Evolutionary conservation across 305 asterid genomes (phyloP), one percentile per base, ranked within the genome.

Genomic region (Lippia alba): DNA sequence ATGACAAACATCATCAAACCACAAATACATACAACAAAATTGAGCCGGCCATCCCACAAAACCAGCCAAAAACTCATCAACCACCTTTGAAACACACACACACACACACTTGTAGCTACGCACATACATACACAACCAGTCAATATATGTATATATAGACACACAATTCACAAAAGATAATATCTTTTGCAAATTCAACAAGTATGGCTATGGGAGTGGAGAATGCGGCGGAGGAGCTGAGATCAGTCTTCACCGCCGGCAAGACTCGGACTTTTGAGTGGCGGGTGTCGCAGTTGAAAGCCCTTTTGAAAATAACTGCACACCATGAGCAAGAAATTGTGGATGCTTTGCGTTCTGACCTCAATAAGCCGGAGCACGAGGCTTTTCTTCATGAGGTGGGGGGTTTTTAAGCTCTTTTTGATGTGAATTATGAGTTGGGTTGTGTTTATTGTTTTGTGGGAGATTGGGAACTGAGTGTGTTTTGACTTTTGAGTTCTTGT

Each of bases 201-300:
- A 24, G 40, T 56, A 76, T 73, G 91, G 90, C 79, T 67, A 50
- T 49, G 79, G 84, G 83, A 5, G 76, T 76, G 59, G 89, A 64
- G 63, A 84, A 62, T 64, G 68, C 74, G 78, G 83, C 85, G 83
- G 82, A 78, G 79, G 97, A 88, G 76, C 77, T 94, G 71, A 79
- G 97, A 53, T 80, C 60, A 53, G 82, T 80, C 20, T 89, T 66
- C 60, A 32, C 19, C 30, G 72, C 78, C 67, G 96, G 97, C 59
- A 89, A 78, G 65, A 94, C 99, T 41, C 85, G 69, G 84, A 74
- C 72, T 39, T 85, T 76, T 5, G 90, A 89, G 66, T 94, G 99
- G 99, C 85, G 99, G 39, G 84, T 75, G 19, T 87, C 95, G 33
- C 99, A 94, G 92, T 54, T 91, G 69, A 84, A 87, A 57, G 87